phyloP scores from a whole-genome alignment of 2,329 filamentous ascomycete genomes.

The Hortaea werneckii region DNA sequence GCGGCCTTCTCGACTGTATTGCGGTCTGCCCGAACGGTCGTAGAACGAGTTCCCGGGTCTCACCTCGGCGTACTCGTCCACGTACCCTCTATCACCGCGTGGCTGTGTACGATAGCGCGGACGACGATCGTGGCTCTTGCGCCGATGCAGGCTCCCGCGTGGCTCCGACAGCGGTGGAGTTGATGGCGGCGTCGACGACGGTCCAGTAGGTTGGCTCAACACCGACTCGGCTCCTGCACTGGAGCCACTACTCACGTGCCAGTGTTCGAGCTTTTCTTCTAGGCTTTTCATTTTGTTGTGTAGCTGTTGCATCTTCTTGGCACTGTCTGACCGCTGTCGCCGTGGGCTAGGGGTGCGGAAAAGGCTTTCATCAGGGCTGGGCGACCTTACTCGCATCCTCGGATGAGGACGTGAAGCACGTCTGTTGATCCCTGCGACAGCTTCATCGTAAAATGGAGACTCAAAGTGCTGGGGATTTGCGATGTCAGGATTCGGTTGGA shows the following conservation, averaged over 20 bases:
- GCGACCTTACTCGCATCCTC: not conserved
- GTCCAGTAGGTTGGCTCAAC: slow-evolving; percentile 1
- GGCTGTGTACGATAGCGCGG: not conserved
- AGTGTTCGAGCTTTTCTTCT: slow-evolving; percentile 1
- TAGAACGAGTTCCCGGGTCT: not conserved
- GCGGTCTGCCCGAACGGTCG: not conserved
- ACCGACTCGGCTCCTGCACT: slow-evolving; percentile 3
- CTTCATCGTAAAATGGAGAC: not conserved
- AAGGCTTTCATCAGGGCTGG: not conserved
- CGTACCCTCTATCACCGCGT: not conserved
- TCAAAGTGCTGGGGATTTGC: not conserved
- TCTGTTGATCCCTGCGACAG: not conserved
- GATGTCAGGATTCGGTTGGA: slow-evolving; percentile 2
- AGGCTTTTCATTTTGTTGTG: slow-evolving; percentile 1
- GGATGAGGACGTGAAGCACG: not conserved
- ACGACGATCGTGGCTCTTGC: not conserved
- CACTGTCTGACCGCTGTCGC: not conserved
- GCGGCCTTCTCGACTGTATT: not conserved
- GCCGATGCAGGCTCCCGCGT: not conserved
- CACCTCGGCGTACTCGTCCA: not conserved
- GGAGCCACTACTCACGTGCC: slow-evolving; percentile 5
- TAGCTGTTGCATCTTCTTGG: not conserved
- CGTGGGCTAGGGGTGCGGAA: not conserved
- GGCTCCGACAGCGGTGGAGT: slow-evolving; percentile 1
- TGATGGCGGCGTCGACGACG: slow-evolving; percentile 4